A percentile compares a stretch with the other conserved stretches of the same genome.
These are phyloP conservation scores for Lachnellula willkommii DNA, from an alignment of 2,329 filamentous ascomycete genomes.

Conservation along the genomic window DNA sequence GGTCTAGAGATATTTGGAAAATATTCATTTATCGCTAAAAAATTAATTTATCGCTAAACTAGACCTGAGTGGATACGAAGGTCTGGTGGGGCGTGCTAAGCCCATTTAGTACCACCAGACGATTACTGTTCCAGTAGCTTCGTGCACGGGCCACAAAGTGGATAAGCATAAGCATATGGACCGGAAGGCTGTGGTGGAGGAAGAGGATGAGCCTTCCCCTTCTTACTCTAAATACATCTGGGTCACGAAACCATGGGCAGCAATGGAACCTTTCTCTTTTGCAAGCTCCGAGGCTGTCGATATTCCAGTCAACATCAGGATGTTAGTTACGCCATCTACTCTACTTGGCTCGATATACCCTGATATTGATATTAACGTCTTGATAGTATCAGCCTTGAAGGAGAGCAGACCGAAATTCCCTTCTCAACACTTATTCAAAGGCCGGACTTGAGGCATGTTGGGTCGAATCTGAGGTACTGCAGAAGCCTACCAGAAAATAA, in stretches of 20 bases:
- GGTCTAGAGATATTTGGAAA: no score
- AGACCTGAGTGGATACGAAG: no score
- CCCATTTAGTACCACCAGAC: no score
- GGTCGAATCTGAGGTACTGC: conserved; percentile 71
- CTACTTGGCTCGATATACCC: background rate
- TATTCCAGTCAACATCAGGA: conserved; percentile 63
- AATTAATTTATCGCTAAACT: no score
- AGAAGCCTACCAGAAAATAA: background rate
- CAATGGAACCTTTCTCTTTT: conserved; percentile 95
- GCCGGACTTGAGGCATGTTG: conserved; percentile 78
- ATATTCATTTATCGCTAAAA: no score
- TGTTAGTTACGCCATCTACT: conserved; percentile 38
- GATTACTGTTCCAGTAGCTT: background rate
- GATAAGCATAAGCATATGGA: background rate
- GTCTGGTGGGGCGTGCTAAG: no score
- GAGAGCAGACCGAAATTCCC: conserved; percentile 67
- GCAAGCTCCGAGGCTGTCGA: conserved; percentile 81
- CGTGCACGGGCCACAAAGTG: background rate
- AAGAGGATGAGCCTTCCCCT: background rate
- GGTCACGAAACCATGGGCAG: conserved; percentile 6
- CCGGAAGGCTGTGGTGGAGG: background rate
- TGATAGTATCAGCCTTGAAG: conserved; percentile 67
- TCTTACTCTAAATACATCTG: background rate
- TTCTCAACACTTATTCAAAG: conserved; percentile 73
- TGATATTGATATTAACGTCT: conserved; percentile 22